Evolutionary conservation across 768 basidiomycete genomes (phyloP).

Genomic region (Cyclocybe aegerita): DNA sequence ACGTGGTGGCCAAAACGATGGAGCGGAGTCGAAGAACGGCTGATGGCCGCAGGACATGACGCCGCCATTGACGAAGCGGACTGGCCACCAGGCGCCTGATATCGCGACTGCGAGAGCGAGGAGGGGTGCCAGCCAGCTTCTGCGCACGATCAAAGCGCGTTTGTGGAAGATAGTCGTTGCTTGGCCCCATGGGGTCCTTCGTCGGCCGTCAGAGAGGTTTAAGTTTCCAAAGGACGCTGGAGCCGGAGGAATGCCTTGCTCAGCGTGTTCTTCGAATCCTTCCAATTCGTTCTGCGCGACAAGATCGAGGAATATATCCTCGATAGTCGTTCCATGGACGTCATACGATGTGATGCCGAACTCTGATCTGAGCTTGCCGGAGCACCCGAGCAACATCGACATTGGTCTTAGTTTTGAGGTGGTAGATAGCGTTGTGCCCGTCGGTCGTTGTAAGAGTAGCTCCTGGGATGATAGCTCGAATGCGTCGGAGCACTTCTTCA

Average conservation of each 20-base stretch:
- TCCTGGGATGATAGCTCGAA: constrained; percentile 46
- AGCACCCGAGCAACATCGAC: constrained; percentile 54
- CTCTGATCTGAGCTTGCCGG: constrained; percentile 35
- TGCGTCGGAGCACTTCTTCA: constrained; percentile 36
- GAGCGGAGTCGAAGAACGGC: constrained; percentile 46
- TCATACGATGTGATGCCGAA: constrained; percentile 53
- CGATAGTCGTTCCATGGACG: constrained; percentile 70
- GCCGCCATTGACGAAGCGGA: constrained; percentile 56
- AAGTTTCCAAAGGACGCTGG: constrained; percentile 24
- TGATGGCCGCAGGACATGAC: constrained; percentile 56
- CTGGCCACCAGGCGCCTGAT: constrained; percentile 64
- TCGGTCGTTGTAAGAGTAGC: constrained; percentile 40
- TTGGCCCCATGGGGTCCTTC: constrained; percentile 57
- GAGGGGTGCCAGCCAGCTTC: constrained; percentile 67
- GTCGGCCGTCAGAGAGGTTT: constrained; percentile 49
- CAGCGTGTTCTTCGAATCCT: constrained; percentile 14
- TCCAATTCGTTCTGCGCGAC: constrained; percentile 48
- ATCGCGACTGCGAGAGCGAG: constrained; percentile 55
- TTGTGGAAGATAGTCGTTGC: constrained; percentile 76
- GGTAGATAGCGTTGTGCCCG: constrained; percentile 45
- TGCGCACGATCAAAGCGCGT: constrained; percentile 59
- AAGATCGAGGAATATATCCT: constrained; percentile 76
- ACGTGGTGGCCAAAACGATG: constrained; percentile 17
- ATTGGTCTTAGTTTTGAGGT: constrained; percentile 62
- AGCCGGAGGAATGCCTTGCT: constrained; percentile 10